Evolutionary conservation across 83 land plant genomes (phyloP).

Genomic region (Isoetes engelmannii): DNA sequence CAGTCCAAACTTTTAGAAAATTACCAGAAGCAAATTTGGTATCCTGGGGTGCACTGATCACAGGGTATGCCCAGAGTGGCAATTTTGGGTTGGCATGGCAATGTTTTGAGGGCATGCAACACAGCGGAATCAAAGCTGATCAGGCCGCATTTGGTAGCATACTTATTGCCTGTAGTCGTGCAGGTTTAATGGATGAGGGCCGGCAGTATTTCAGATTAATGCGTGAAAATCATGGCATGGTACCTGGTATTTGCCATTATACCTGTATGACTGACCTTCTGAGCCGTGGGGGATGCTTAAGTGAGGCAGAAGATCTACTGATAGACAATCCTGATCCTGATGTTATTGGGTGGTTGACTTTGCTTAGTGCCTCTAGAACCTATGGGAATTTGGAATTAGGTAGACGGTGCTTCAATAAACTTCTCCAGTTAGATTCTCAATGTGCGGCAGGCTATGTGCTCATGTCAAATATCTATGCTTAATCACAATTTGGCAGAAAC

Average conservation of each 20-base stretch:
- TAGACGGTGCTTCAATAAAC: neutral
- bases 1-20: neutral
- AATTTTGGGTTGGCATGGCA: neutral
- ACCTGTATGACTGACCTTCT: constrained; percentile 2
- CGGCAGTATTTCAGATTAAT: constrained; percentile 1
- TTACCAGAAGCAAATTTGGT: neutral
- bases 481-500: too few species aligned
- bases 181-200: neutral
- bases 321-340: neutral
- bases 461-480: constrained; percentile 4
- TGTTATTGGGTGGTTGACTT: neutral
- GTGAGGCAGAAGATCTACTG: constrained; percentile 7
- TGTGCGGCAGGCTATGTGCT: neutral
- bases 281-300: neutral
- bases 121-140: constrained; percentile 2
- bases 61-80: neutral
- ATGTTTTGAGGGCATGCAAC: constrained; percentile 5
- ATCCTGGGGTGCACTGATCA: constrained; percentile 7
- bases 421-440: neutral
- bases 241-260: neutral
- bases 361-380: constrained; percentile 3
- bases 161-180: constrained; percentile 6
- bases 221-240: neutral
- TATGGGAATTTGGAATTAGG: neutral
- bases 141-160: neutral